Base-by-base conservation (phyloP, 2,329 filamentous ascomycete genomes). In the Pseudogymnoascus sp. region DNA sequence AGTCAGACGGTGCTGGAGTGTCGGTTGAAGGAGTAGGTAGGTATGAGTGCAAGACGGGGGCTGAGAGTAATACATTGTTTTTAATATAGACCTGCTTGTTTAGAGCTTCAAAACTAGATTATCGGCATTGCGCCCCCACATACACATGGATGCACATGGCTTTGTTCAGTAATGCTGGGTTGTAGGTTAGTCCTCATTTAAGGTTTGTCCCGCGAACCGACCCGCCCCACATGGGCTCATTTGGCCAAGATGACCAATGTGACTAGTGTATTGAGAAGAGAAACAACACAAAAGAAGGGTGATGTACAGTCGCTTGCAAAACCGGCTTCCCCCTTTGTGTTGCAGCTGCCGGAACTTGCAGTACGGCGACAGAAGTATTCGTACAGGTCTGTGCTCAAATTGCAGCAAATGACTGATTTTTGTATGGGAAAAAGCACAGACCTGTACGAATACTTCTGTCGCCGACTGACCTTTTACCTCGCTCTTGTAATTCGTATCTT, bases 1-100 rank as follows among this genome's bases (percentile, higher is more conserved):
- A 51, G 54, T 10, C 63, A 67, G 36, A 57, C 60, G 11, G 66
- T 68, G 4, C 63, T 68, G 16, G 66, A 68, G 51, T 66, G 63
- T 41, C 62, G 39, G 16, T 36, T 67, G 43, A 63, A 63, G 6
- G 48, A 57, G 25, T 34, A 57, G 28, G 7, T 31, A 11, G 25
- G 13, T 34, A 6, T 16, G 48, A 51, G 48, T 34, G 10, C 6
- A n/a, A 14, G 48, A 7, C 4, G 25, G 4, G 14, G n/a, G 6
- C 8, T n/a, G 21, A 61, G 6, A 2, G n/a, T 2, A 2, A 6
- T 14, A 23, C 11, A 23, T 23, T 31, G 28, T 11, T 4, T 31
- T 10, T 31, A 8, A 31, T 3, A 13, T 45, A 45, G 21, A 6
- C 19, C 11, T 23, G 16, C 3, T 45, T 45, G 11, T 14, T 48